Percentiles rank a stretch among this genome's conserved stretches.
phyloP scores from a whole-genome alignment of 2,329 filamentous ascomycete species.

The Pseudogymnoascus sp. region DNA sequence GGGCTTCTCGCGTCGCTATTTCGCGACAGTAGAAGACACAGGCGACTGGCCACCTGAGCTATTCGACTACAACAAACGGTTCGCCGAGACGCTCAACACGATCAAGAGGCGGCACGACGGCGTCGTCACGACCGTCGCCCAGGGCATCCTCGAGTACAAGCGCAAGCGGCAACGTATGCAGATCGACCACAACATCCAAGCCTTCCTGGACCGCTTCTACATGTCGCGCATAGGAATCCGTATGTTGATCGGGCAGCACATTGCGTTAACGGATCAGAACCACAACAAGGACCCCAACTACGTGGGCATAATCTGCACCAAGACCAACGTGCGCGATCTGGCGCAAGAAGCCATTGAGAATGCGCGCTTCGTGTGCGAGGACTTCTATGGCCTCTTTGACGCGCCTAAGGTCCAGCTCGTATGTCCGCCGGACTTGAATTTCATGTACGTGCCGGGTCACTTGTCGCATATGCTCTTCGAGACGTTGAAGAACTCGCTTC shows the following conservation, averaged over 20 bases:
- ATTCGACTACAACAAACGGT: constrained; percentile 86
- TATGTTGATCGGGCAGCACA: constrained; percentile 98
- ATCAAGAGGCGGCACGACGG: constrained; percentile 96
- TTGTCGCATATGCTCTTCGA: constrained; percentile 99
- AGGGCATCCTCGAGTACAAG: constrained; percentile 98
- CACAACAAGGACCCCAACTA: constrained; percentile 86
- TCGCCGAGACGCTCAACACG: constrained; percentile 78
- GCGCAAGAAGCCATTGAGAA: constrained; percentile 98
- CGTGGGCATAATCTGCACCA: constrained; percentile 97
- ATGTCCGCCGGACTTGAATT: constrained; percentile 87
- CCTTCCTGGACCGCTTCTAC: constrained; percentile 97
- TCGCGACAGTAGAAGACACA: constrained; percentile 81
- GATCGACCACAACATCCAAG: constrained; percentile 94
- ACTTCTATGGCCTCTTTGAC: constrained; percentile 95
- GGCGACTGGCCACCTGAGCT: constrained; percentile 90
- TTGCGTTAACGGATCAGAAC: constrained; percentile 89
- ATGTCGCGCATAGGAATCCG: constrained; percentile 99
- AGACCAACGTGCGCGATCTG: constrained; percentile 91
- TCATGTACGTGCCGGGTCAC: constrained; percentile 99
- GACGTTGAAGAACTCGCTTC: constrained; percentile 95
- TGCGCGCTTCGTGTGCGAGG: constrained; percentile 96
- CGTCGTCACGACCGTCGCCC: constrained; percentile 95
- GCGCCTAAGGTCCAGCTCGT: constrained; percentile 94
- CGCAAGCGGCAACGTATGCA: constrained; percentile 93
- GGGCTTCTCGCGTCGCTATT: constrained; percentile 64